phyloP scores from a whole-genome alignment of 805 yeast genomes.

The Clavispora vitiphila region DNA sequence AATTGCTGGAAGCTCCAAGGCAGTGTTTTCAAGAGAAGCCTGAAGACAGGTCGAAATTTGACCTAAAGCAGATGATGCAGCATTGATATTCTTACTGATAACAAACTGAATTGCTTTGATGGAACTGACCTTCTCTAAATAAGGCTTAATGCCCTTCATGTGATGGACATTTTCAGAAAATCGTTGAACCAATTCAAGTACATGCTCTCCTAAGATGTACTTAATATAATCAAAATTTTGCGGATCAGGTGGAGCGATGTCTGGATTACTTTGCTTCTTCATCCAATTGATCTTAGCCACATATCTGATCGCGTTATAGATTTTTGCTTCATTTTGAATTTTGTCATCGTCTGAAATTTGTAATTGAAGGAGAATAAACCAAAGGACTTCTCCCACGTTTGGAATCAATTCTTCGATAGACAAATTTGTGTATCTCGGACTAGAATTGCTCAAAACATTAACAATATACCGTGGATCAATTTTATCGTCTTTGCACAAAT shows the following conservation, averaged over 20 bases:
- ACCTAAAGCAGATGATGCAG: slow-evolving; percentile 56
- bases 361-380: slow-evolving; percentile 30
- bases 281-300: slow-evolving; percentile 26
- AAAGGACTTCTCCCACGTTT: slow-evolving; percentile 35
- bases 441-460: slow-evolving; percentile 48
- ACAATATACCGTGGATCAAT: slow-evolving; percentile 48
- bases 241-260: slow-evolving; percentile 6
- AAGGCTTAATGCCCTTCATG: slow-evolving; percentile 65
- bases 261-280: slow-evolving; percentile 7
- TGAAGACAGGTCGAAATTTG: slow-evolving; percentile 85
- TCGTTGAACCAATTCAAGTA: slow-evolving; percentile 70
- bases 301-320: slow-evolving; percentile 40
- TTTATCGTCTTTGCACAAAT: slow-evolving; percentile 46
- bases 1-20: slow-evolving; percentile 57
- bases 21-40: slow-evolving; percentile 61
- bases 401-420: slow-evolving; percentile 31
- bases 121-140: slow-evolving; percentile 64
- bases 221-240: slow-evolving; percentile 22
- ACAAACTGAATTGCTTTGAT: slow-evolving; percentile 70
- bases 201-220: slow-evolving; percentile 45
- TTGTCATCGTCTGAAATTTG: slow-evolving; percentile 25
- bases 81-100: slow-evolving; percentile 51
- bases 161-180: slow-evolving; percentile 79
- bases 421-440: slow-evolving; percentile 40
- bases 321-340: slow-evolving; percentile 28